phyloP scores from a whole-genome alignment of 768 basidiomycete species.

The Candolleomyces eurysporus region DNA sequence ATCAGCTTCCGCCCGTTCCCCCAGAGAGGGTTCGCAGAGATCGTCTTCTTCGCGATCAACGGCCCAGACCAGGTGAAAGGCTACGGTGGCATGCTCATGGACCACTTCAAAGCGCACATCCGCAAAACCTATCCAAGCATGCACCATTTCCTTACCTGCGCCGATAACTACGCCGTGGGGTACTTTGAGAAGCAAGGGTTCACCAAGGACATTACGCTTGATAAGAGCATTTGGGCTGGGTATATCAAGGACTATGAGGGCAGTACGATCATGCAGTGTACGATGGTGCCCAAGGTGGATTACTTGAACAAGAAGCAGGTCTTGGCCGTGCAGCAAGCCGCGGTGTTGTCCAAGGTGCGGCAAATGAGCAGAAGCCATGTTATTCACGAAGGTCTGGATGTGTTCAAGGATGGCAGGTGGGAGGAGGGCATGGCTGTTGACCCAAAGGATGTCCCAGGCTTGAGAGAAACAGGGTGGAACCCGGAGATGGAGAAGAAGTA shows the following conservation, averaged over 20 bases:
- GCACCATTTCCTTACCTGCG: conserved; percentile 96
- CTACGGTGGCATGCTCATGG: conserved; percentile 98
- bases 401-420: conserved; percentile 61
- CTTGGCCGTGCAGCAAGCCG: conserved; percentile 81
- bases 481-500: conserved; percentile 75
- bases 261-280: conserved; percentile 98
- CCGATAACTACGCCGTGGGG: conserved; percentile 98
- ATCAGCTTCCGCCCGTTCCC: conserved; percentile 97
- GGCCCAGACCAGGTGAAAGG: conserved; percentile 98
- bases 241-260: conserved; percentile 99
- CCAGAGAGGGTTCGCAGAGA: conserved; percentile 93
- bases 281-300: conserved; percentile 88
- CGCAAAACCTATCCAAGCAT: conserved; percentile 79
- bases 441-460: conserved; percentile 82
- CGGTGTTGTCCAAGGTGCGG: conserved; percentile 85
- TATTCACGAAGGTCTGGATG: conserved; percentile 74
- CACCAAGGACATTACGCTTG: conserved; percentile 94
- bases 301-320: conserved; percentile 81
- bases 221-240: conserved; percentile 90
- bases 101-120: conserved; percentile 94
- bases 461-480: conserved; percentile 93
- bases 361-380: conserved; percentile 84
- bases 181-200: conserved; percentile 99
- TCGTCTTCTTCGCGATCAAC: conserved; percentile 97
- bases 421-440: conserved; percentile 49